Conservation (phyloP, 352 stramenopile species). For the Globisporangium polare region DNA sequence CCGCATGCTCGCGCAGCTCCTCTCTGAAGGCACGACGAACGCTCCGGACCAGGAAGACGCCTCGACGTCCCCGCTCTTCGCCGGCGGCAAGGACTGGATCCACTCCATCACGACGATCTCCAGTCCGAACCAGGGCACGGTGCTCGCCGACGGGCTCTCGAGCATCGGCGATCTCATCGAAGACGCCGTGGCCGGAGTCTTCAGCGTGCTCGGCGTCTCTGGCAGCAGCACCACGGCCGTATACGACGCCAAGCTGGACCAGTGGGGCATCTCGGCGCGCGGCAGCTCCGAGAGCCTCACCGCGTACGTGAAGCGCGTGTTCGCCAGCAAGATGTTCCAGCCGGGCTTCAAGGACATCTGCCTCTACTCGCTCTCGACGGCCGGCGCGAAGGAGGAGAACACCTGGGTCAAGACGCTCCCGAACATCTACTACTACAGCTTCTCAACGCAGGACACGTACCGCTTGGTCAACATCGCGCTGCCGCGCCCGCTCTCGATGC, state of each 20-base stretch:
- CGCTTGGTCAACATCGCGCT: constrained; percentile 18
- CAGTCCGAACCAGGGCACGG: constrained; percentile 23
- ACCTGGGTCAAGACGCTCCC: constrained; percentile 30
- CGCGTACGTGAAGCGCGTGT: constrained; percentile 25
- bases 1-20: constrained; percentile 37
- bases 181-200: constrained; percentile 5
- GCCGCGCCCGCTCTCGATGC: constrained; percentile 9
- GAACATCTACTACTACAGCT: constrained; percentile 32
- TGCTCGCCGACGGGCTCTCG: constrained; percentile 19
- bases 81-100: constrained; percentile 30
- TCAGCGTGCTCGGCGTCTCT: constrained; percentile 16
- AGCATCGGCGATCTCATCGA: constrained; percentile 16
- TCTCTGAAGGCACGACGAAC: constrained; percentile 27
- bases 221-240: constrained; percentile 8
- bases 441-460: constrained; percentile 27
- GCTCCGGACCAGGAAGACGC: constrained; percentile 23
- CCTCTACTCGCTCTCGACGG: constrained; percentile 25
- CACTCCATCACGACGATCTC: constrained; percentile 34
- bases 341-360: constrained; percentile 21
- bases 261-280: constrained; percentile 20
- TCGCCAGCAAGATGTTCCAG: constrained; percentile 17
- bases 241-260: constrained; percentile 31
- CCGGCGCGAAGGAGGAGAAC: constrained; percentile 23
- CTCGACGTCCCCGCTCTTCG: constrained; percentile 20
- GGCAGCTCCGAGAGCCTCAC: constrained; percentile 16